A percentile compares a stretch with the other conserved stretches of the same genome.
phyloP scores from a whole-genome alignment of 78 protist species.

The Dictyostelium intermedium region DNA sequence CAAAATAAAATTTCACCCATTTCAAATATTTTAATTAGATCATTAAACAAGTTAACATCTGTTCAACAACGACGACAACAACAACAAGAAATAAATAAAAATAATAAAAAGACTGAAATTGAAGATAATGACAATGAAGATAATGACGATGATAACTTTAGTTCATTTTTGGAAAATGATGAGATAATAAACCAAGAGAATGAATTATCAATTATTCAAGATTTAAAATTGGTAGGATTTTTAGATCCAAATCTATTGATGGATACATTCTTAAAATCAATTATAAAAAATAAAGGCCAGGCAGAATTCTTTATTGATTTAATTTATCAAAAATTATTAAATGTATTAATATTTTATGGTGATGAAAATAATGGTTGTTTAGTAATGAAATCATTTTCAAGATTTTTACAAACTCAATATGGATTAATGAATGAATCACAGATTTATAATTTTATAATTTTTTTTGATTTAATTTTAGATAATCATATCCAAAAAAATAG shows the following conservation, averaged over 20 bases:
- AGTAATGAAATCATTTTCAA: background rate
- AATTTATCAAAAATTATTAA: background rate
- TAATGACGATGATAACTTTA: background rate
- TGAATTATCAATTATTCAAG: background rate
- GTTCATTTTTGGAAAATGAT: background rate
- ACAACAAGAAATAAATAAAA: background rate
- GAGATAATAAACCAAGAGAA: background rate
- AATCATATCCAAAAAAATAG: background rate
- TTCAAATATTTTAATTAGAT: background rate
- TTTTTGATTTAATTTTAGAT: background rate
- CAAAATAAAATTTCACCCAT: background rate
- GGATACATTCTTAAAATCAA: background rate
- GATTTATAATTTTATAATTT: background rate
- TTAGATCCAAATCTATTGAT: background rate
- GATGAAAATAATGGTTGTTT: background rate
- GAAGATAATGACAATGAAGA: background rate
- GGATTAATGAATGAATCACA: background rate
- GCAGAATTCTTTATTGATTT: background rate
- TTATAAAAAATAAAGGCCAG: constrained; percentile 7
- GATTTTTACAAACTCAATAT: background rate
- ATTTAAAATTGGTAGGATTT: background rate
- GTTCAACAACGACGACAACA: background rate
- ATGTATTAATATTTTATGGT: background rate
- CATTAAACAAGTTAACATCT: background rate
- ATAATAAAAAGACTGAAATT: too few species aligned